These are phyloP conservation scores for Macrophomina tecta DNA, from an alignment of 2,329 filamentous ascomycete species.

Conservation along the genomic window DNA sequence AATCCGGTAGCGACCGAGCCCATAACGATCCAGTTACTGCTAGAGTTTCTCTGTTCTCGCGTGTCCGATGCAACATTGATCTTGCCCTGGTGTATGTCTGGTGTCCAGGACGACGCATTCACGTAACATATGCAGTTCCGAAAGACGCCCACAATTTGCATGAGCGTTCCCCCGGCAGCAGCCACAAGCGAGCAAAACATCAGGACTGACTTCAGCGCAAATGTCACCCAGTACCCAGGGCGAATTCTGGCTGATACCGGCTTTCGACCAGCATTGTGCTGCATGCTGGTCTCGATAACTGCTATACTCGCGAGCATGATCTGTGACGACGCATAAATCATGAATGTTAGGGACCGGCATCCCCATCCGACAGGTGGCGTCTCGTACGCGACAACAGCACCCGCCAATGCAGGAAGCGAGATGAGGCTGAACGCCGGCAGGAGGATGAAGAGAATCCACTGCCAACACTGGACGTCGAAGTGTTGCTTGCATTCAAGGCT, in stretches of 20 bases:
- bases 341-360: conserved; percentile 22
- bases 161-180: conserved; percentile 25
- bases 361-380: conserved; percentile 27
- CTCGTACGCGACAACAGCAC: conserved; percentile 19
- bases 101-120: conserved; percentile 1
- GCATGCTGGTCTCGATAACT: neutral
- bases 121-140: conserved; percentile 29
- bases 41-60: conserved; percentile 21
- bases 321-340: conserved; percentile 15
- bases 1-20: conserved; percentile 22
- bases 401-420: conserved; percentile 20
- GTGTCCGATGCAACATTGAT: conserved; percentile 21
- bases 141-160: conserved; percentile 29
- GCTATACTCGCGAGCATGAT: conserved; percentile 20
- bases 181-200: neutral
- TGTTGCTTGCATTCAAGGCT: neutral
- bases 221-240: neutral
- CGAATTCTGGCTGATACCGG: neutral
- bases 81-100: neutral
- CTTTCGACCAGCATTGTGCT: neutral
- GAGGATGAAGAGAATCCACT: neutral
- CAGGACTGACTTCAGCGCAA: neutral
- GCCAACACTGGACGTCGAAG: neutral
- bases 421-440: conserved; percentile 21
- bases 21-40: conserved; percentile 21